Evolutionary conservation across 257 asterid genomes (phyloP).

Genomic region (Agastache rugosa): DNA sequence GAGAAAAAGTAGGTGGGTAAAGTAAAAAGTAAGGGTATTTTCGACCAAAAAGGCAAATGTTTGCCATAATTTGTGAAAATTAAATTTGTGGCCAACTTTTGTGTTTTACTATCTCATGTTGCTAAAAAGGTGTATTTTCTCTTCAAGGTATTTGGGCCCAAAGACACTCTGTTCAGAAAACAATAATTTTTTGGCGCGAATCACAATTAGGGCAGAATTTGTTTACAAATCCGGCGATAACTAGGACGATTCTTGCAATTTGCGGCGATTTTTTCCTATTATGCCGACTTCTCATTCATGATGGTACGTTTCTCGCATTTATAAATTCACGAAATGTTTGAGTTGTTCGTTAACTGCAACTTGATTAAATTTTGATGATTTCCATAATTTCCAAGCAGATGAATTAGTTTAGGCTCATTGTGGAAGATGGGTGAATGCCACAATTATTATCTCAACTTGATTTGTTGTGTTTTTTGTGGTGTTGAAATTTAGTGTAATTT

Average conservation of each 20-base stretch:
- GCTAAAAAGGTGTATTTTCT: no score
- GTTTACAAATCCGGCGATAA: no score
- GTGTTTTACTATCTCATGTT: no score
- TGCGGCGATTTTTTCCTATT: no score
- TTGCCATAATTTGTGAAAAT: no score
- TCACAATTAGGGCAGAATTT: background rate
- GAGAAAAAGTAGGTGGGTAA: no score
- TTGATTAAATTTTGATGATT: background rate
- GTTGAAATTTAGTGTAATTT: slow-evolving; percentile 10
- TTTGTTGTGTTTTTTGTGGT: background rate
- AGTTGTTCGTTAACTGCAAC: background rate
- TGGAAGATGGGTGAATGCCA: background rate
- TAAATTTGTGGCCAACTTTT: no score
- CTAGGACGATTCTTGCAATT: no score
- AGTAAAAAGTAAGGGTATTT: no score
- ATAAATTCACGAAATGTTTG: background rate
- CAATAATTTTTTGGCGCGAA: background rate
- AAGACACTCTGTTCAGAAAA: background rate
- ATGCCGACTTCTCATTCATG: background rate
- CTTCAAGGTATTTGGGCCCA: no score
- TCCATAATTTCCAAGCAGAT: background rate
- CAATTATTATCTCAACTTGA: background rate
- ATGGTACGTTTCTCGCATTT: background rate
- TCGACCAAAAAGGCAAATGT: no score
- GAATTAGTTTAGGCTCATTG: background rate